Evolutionary conservation across 495 filamentous ascomycete genomes (phyloP).

Genomic region (Hypoxylon rickii): DNA sequence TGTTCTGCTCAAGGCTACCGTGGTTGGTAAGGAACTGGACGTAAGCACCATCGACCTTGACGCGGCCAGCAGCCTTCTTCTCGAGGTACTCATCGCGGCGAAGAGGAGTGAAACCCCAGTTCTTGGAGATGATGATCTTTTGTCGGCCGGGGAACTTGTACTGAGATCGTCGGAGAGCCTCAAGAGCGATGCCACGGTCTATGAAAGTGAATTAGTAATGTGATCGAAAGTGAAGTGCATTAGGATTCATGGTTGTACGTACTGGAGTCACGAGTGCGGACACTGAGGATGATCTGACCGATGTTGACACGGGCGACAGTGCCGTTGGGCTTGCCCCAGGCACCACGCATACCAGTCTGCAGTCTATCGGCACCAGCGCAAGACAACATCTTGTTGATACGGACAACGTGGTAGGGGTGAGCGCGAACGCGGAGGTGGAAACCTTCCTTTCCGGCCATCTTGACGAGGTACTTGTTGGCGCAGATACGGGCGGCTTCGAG

Average conservation of each 20-base stretch:
- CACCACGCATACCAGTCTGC: conserved; percentile 99
- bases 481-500: conserved; percentile 99
- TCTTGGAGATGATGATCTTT: conserved; percentile 99
- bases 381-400: conserved; percentile 99
- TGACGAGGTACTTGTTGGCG: conserved; percentile 99
- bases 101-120: conserved; percentile 99
- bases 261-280: conserved; percentile 91
- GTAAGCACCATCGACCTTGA: conserved; percentile 96
- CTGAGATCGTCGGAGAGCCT: conserved; percentile 97
- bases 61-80: conserved; percentile 84
- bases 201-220: conserved; percentile 36
- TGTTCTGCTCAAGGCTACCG: conserved; percentile 82
- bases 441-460: conserved; percentile 95
- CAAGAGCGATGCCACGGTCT: conserved; percentile 90
- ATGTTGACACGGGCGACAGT: conserved; percentile 98
- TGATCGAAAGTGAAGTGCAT: no score
- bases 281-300: conserved; percentile 94
- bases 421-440: conserved; percentile 99
- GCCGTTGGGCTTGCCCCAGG: conserved; percentile 98
- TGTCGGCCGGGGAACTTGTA: conserved; percentile 99
- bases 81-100: conserved; percentile 94
- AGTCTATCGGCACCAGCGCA: conserved; percentile 99
- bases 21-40: conserved; percentile 96
- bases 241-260: conserved; percentile 40
- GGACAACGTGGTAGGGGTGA: conserved; percentile 99